Evolutionary conservation across 805 yeast genomes (phyloP), one percentile per base, ranked within the genome.

Genomic region (Kuraishia molischiana): DNA sequence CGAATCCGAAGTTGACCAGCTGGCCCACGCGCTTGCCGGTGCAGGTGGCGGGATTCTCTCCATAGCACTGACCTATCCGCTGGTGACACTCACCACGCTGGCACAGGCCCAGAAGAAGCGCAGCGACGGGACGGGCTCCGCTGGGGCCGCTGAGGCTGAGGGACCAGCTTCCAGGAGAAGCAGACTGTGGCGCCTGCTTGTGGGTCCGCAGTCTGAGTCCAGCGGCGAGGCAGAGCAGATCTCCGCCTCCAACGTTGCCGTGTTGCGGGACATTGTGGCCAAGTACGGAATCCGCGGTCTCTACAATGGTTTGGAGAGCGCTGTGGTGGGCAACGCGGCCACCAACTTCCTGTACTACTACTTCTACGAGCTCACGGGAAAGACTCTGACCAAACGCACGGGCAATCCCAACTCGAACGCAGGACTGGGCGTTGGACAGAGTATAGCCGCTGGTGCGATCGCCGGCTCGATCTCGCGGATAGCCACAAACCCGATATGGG

Each of bases 1-100:
- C 21, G 61, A 59, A 67, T 47, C 64, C 20, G 59, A 58, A 22
- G 52, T 59, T 22, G 70, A 67, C 41, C 72, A 73, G 44, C 50
- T 84, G 28, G 86, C 92, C 11, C 96, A 89, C 53, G 96, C 96
- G n/a, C 58, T 89, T 9, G 83, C 95, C 4, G 97, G 97, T 9
- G 95, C 95, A 26, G 80, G 89, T 5, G 95, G 95, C 20, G 97
- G 97, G 11, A 87, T 90, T 18, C 69, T 85, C 21, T 74, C 95
- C 2, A 82, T 86, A 80, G 72, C 80, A 0, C 77, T 86, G 29
- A 89, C 97, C 0, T 89, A 89, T 54, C 97, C 97, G 1, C 64
- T 89, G 48, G 86, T 85, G 42, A 83, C 95, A 1, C 61, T 87
- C 40, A 81, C 95, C 2, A 87, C 96, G 0, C 72, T 85, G 38